These are phyloP conservation scores for Croton laevigatus DNA, from an alignment of 441 rosid species.

Conservation along the genomic window DNA sequence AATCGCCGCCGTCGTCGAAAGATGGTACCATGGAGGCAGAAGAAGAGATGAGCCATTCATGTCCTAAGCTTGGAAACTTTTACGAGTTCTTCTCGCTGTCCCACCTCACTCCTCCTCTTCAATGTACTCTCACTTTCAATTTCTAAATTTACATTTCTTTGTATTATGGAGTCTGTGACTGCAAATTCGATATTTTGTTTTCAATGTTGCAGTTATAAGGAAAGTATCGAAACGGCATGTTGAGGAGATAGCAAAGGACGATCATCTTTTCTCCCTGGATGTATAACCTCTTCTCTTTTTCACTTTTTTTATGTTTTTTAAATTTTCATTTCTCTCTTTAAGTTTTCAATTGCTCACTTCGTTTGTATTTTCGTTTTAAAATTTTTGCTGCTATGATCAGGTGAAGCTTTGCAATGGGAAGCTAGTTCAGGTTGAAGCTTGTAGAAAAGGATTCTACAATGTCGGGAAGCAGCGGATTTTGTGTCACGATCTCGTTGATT, in stretches of 20 bases:
- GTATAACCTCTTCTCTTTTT: conserved; percentile 34
- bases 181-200: conserved; percentile 9
- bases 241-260: conserved; percentile 59
- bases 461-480: conserved; percentile 73
- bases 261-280: conserved; percentile 87
- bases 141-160: not conserved
- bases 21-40: conserved; percentile 27
- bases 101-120: conserved; percentile 64
- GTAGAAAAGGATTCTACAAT: conserved; percentile 70
- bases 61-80: conserved; percentile 59
- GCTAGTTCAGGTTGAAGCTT: conserved; percentile 75
- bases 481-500: conserved; percentile 83
- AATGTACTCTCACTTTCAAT: conserved; percentile 40
- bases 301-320: not conserved
- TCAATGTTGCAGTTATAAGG: conserved; percentile 56
- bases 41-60: conserved; percentile 49
- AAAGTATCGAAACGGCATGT: conserved; percentile 47
- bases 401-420: conserved; percentile 95
- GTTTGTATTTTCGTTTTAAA: not conserved
- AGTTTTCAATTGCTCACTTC: not conserved
- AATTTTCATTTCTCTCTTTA: not conserved
- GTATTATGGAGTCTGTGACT: not conserved
- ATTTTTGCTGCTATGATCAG: conserved; percentile 31
- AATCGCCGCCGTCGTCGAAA: conserved; percentile 29
- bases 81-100: conserved; percentile 68